A percentile compares a stretch with the other conserved stretches of the same genome.
Conservation (phyloP, 805 yeast species). For the Candida suzukii region DNA sequence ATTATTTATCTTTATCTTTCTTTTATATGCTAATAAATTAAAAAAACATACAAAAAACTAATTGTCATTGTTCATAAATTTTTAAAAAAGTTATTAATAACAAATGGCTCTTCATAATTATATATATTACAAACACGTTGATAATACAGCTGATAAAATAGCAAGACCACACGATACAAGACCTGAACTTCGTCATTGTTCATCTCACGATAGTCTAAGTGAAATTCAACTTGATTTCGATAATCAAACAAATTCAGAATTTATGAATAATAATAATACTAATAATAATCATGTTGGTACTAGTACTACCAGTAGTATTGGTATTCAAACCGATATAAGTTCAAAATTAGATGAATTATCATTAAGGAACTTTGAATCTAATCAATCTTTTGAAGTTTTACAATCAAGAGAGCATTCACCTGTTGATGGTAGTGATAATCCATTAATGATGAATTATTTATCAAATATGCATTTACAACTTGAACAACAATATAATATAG, state of each 20-base stretch:
- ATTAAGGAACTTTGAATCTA: neutral
- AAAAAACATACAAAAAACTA: too few relatives aligned
- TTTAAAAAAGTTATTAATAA: neutral
- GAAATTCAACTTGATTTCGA: neutral
- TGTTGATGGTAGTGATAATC: neutral
- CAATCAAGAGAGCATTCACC: too few relatives aligned
- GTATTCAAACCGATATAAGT: neutral
- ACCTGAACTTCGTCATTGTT: conserved; percentile 7
- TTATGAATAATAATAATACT: too few relatives aligned
- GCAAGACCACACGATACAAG: conserved; percentile 29
- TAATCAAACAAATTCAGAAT: too few relatives aligned
- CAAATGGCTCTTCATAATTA: conserved; percentile 40
- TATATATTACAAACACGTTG: conserved; percentile 34
- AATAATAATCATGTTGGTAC: neutral
- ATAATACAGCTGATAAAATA: conserved; percentile 26
- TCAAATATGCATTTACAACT: neutral
- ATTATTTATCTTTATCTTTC: too few relatives aligned
- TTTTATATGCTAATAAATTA: too few relatives aligned
- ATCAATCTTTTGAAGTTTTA: neutral
- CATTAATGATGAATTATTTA: neutral
- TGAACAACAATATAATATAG: neutral
- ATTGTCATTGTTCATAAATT: too few relatives aligned
- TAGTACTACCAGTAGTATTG: too few relatives aligned
- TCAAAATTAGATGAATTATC: neutral
- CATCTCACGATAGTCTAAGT: neutral